Conservation (phyloP, 148 eudicot genomes). For the Silene conica region DNA sequence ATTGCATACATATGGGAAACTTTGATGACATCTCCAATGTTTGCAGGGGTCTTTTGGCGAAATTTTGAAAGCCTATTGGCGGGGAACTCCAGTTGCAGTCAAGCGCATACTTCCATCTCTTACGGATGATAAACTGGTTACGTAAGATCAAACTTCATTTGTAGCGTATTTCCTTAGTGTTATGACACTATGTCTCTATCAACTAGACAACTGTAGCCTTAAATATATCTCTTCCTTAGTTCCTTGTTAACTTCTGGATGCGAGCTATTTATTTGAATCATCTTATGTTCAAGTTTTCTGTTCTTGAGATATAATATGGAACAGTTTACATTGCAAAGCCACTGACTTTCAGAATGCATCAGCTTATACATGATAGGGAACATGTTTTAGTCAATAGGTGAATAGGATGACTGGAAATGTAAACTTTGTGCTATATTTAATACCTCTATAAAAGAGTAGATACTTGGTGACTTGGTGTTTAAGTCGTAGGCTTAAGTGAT, state of each 20-base stretch:
- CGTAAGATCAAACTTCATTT: slow-evolving; percentile 45
- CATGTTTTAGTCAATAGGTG: background rate
- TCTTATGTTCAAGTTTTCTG: background rate
- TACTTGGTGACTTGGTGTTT: background rate
- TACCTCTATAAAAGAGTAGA: background rate
- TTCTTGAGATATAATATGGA: background rate
- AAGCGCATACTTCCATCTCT: slow-evolving; percentile 98
- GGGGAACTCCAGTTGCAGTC: slow-evolving; percentile 99
- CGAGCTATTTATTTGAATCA: too few relatives aligned
- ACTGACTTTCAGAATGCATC: background rate
- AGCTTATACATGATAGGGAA: background rate
- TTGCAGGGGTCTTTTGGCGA: slow-evolving; percentile 96
- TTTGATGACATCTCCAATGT: slow-evolving; percentile 16
- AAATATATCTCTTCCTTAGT: background rate
- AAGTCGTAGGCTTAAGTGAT: background rate
- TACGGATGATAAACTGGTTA: slow-evolving; percentile 91
- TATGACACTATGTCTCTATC: background rate
- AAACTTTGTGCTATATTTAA: background rate
- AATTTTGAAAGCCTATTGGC: slow-evolving; percentile 91
- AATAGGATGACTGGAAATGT: background rate
- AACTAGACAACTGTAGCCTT: background rate
- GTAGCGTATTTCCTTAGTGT: background rate
- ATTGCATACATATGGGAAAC: background rate
- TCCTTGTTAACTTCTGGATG: background rate
- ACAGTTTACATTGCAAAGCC: background rate